Evolutionary conservation across 257 asterid species (phyloP), one percentile per base, ranked within the genome.

Genomic region (Avicennia marina): DNA sequence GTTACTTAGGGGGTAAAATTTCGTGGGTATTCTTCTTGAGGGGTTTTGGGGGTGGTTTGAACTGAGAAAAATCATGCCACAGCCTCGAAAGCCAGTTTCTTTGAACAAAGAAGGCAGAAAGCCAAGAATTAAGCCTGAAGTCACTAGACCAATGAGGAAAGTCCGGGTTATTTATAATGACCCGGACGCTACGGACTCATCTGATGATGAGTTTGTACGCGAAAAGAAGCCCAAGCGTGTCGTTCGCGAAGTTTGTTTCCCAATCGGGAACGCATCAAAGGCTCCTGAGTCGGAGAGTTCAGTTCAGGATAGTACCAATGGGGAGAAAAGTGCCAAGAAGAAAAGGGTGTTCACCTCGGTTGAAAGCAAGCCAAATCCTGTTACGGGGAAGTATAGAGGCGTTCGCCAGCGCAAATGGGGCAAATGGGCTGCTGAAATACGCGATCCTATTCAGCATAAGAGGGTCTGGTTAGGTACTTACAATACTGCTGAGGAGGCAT

Each of bases 381-480:
- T 60, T 29, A 5, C 71, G 0, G 75, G 73, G 32, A 91, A 77
- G 46, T 75, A 54, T 69, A 68, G 71, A 57, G 98, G 97, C 15
- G 96, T 91, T 6, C 81, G 97, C 0, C 86, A 70, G 53, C 74
- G 98, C 1, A 85, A 83, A 74, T 91, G 97, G 98, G 98, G 98
- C 10, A 88, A 81, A 74, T 91, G 95, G 95, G 98, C 97, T 0
- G 97, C 98, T 0, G 98, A 91, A 46, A 91, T 91, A 16, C 90
- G 95, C 0, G 95, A 91, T n/a, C 98, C 98, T 0, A 60, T 77
- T 13, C 63, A 49, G 57, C 85, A 75, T 0, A 91, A 75, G 45
- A 42, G 98, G 76, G 72, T 88, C 27, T 91, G 98, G 98, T 40
- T 91, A 67, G 98, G 98, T 1, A 91, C 98, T 0, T 91, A 63